Conservation (phyloP, 1,139 yeast species). For the Ashbya aceris region DNA sequence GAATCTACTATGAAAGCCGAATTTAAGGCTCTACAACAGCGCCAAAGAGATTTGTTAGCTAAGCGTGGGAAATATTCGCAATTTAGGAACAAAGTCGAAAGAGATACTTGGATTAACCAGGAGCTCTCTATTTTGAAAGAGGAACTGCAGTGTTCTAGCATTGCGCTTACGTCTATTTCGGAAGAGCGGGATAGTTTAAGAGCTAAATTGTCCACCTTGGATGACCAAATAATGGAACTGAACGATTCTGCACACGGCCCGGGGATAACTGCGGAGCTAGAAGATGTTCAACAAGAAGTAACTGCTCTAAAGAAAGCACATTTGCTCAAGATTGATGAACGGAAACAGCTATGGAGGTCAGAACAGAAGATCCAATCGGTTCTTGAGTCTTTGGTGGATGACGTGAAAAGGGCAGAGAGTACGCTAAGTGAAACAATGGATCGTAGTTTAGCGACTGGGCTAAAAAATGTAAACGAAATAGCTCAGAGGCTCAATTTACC, state of each 20-base stretch:
- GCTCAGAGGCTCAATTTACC: slow-evolving; percentile 45
- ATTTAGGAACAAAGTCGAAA: slow-evolving; percentile 46
- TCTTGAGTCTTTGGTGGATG: slow-evolving; percentile 46
- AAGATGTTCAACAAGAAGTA: slow-evolving; percentile 27
- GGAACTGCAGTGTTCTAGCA: slow-evolving; percentile 8
- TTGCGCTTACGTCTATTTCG: slow-evolving; percentile 4
- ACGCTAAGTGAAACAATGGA: slow-evolving; percentile 65
- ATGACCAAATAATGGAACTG: slow-evolving; percentile 29
- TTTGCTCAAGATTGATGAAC: slow-evolving; percentile 47
- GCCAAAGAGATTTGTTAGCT: slow-evolving; percentile 56
- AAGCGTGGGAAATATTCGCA: slow-evolving; percentile 66
- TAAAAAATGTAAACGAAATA: slow-evolving; percentile 56
- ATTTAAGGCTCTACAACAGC: slow-evolving; percentile 39
- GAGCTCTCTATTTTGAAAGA: slow-evolving; percentile 37
- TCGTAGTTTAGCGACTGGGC: slow-evolving; percentile 58
- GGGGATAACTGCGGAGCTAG: slow-evolving; percentile 27
- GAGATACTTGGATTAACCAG: slow-evolving; percentile 58
- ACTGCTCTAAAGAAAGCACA: slow-evolving; percentile 34
- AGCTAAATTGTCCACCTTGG: slow-evolving; percentile 10
- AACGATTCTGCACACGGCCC: slow-evolving; percentile 35
- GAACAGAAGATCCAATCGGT: slow-evolving; percentile 56
- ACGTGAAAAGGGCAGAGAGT: slow-evolving; percentile 49
- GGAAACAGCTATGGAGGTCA: slow-evolving; percentile 73
- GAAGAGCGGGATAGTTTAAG: slow-evolving; percentile 8
- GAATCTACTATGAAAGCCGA: slow-evolving; percentile 37